Evolutionary conservation across 495 filamentous ascomycete species (phyloP).

Genomic region (Staphylotrichum tortipilum): DNA sequence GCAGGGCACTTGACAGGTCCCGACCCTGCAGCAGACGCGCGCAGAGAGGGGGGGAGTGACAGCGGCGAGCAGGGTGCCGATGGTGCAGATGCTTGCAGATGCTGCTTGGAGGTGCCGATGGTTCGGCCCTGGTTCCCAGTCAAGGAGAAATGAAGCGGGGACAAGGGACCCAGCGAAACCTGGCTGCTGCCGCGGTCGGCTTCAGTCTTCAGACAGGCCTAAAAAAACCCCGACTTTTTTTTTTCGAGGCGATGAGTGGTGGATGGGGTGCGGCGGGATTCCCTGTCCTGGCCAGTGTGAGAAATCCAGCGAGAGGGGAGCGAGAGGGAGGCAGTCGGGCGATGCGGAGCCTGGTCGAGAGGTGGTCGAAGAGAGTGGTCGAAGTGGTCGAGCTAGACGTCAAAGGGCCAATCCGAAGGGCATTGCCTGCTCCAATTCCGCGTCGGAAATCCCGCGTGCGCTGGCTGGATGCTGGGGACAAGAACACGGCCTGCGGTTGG

Average conservation of each 20-base stretch:
- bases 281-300: too few species aligned
- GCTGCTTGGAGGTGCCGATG: too few species aligned
- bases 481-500: slow-evolving; percentile 2
- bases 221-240: slow-evolving; percentile 5
- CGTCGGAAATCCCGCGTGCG: not conserved
- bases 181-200: slow-evolving; percentile 7
- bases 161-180: not conserved
- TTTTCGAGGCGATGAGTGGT: too few species aligned
- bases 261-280: slow-evolving; percentile 10
- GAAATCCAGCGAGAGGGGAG: too few species aligned
- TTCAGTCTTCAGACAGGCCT: too few species aligned
- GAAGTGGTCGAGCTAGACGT: slow-evolving; percentile 4
- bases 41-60: slow-evolving; percentile 14
- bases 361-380: slow-evolving; percentile 4
- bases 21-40: slow-evolving; percentile 18
- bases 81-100: not conserved
- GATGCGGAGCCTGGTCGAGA: too few species aligned
- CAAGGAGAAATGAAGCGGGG: slow-evolving; percentile 11
- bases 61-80: slow-evolving; percentile 1
- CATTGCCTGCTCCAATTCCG: slow-evolving; percentile 11
- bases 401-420: slow-evolving; percentile 11
- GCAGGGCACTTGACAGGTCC: slow-evolving; percentile 50
- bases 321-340: too few species aligned
- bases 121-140: not conserved
- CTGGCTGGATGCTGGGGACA: too few species aligned